Evolutionary conservation across 2,329 filamentous ascomycete genomes (phyloP).

Genomic region (Trichoderma sp.): DNA sequence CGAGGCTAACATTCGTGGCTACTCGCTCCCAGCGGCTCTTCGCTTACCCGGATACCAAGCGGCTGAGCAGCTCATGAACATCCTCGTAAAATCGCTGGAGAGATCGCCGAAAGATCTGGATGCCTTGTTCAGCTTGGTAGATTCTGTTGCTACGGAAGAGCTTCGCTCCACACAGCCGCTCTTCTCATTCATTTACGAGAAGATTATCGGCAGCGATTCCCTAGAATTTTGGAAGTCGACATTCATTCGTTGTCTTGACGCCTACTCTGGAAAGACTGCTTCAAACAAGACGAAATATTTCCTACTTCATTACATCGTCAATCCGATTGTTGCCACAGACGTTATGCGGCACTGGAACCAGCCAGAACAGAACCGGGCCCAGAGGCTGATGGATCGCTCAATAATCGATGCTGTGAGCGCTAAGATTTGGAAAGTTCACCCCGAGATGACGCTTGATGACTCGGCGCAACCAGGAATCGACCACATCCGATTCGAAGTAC

Average conservation of each 20-base stretch:
- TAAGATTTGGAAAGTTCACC: constrained; percentile 90
- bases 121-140: constrained; percentile 80
- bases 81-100: constrained; percentile 80
- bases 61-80: constrained; percentile 81
- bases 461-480: constrained; percentile 84
- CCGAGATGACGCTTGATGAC: constrained; percentile 82
- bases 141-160: constrained; percentile 80
- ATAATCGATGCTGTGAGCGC: constrained; percentile 90
- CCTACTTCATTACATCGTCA: constrained; percentile 87
- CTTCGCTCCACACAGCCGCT: constrained; percentile 77
- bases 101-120: constrained; percentile 78
- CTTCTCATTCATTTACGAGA: constrained; percentile 79
- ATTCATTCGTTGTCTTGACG: constrained; percentile 82
- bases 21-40: constrained; percentile 71
- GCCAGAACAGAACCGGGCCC: constrained; percentile 58
- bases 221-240: constrained; percentile 84
- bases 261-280: constrained; percentile 77
- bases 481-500: constrained; percentile 91
- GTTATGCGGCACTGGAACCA: constrained; percentile 80
- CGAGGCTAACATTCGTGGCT: constrained; percentile 71
- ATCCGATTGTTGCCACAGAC: constrained; percentile 96
- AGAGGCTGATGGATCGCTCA: constrained; percentile 78
- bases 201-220: constrained; percentile 82
- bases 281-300: constrained; percentile 93
- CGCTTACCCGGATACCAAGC: constrained; percentile 88